Base-by-base conservation (phyloP, 1,139 yeast species). In the Suhomyces coccinellae region DNA sequence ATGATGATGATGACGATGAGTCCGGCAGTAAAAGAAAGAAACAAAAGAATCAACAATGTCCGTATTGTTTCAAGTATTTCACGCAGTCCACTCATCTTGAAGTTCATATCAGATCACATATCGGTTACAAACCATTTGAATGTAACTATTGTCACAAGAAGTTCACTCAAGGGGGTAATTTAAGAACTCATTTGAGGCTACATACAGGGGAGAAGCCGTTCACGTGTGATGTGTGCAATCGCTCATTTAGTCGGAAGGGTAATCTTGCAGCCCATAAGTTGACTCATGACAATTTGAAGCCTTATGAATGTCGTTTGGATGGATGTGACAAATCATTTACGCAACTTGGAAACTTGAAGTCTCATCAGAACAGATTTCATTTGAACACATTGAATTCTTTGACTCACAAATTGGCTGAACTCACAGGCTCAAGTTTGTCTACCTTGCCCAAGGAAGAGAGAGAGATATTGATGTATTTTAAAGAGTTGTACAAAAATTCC, bases 151-250 rank as follows among this genome's bases (percentile, higher is more conserved):
- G 95, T 65, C 85, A 82, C 46, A 89, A 89, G 65, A 71, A 85
- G 47, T 91, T 91, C 58, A 87, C 95, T 0, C 98, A 91, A 62
- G 95, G 96, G 52, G 96, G 97, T 13, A 93, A 91, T 63, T 71
- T 91, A 58, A 77, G 95, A 52, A 89, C 96, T 1, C 98, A 91
- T 68, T 72, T 85, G 54, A 73, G 97, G 51, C 73, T 90, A 22
- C 97, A 91, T 59, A 90, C 97, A 1, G 97, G 97, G 26, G 96
- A 88, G 56, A 86, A 86, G 61, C 97, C 97, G 5, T 88, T 85
- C 56, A 73, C 78, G 36, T 89, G 96, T 66, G 84, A 82, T 27
- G 67, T 77, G 12, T 89, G 97, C 63, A 79, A 78, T 26, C 77
- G 88, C 48, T 75, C 82, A 31, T 90, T 90, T 62, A 88, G 95